phyloP scores from a whole-genome alignment of 2,329 filamentous ascomycete species.

The Aspergillus pseudoviridinutans region DNA sequence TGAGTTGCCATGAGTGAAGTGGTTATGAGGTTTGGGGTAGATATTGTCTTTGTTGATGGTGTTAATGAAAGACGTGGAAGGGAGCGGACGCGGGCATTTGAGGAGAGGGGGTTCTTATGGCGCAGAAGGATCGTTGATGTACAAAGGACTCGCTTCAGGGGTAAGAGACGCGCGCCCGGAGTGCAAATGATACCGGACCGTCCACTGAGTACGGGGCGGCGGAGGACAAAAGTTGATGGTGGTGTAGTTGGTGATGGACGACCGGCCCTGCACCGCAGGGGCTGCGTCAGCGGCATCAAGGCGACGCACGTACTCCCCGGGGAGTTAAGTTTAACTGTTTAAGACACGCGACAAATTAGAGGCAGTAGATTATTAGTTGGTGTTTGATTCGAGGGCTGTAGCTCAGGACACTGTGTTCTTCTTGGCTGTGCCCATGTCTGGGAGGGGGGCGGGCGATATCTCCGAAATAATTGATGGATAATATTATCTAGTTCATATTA shows the following conservation, averaged over 20 bases:
- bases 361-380: neutral
- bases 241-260: conserved; percentile 16
- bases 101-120: conserved; percentile 11
- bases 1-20: conserved; percentile 39
- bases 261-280: conserved; percentile 37
- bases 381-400: neutral
- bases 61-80: conserved; percentile 13
- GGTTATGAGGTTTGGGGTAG: conserved; percentile 27
- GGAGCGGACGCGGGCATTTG: conserved; percentile 10
- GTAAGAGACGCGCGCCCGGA: conserved; percentile 11
- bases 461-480: neutral
- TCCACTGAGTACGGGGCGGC: conserved; percentile 12
- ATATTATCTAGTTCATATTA: neutral
- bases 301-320: neutral
- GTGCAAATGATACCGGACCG: conserved; percentile 12
- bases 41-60: conserved; percentile 8
- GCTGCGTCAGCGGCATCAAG: conserved; percentile 35
- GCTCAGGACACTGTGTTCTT: neutral
- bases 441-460: neutral
- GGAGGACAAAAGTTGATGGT: conserved; percentile 57
- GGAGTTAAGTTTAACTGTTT: neutral
- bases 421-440: neutral
- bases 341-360: conserved; percentile 1
- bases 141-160: conserved; percentile 20
- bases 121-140: conserved; percentile 13